These are phyloP conservation scores for Mycena latifolia DNA, from an alignment of 768 basidiomycete genomes.

Conservation along the genomic window DNA sequence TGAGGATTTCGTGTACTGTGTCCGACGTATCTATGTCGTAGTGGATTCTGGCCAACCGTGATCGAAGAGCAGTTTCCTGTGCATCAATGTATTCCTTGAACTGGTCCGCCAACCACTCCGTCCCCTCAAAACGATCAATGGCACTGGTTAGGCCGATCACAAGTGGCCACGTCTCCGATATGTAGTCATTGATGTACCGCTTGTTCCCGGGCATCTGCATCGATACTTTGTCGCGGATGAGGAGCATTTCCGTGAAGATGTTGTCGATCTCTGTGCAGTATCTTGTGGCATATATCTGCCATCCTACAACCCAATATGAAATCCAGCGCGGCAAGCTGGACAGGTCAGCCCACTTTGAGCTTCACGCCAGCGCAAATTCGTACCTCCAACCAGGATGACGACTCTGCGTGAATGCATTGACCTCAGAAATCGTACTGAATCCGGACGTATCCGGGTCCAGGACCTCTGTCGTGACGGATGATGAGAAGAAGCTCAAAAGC, in stretches of 20 bases:
- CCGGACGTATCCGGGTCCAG: slow-evolving; percentile 25
- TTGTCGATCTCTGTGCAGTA: slow-evolving; percentile 30
- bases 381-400: too few species aligned
- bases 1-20: too few species aligned
- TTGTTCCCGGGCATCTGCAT: slow-evolving; percentile 29
- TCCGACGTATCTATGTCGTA: slow-evolving; percentile 12
- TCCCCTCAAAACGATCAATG: too few species aligned
- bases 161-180: not conserved
- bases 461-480: slow-evolving; percentile 13
- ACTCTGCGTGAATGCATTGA: too few species aligned
- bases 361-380: too few species aligned
- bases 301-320: too few species aligned
- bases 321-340: too few species aligned
- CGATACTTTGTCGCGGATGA: not conserved
- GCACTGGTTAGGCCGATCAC: slow-evolving; percentile 9
- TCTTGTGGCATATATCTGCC: too few species aligned
- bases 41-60: slow-evolving; percentile 7
- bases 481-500: not conserved
- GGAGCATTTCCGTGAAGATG: slow-evolving; percentile 22
- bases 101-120: not conserved
- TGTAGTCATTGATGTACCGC: slow-evolving; percentile 25
- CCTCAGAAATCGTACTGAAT: slow-evolving; percentile 24
- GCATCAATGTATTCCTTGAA: not conserved
- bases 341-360: too few species aligned
- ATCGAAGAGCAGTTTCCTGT: not conserved